Evolutionary conservation across 2,329 filamentous ascomycete species (phyloP), one percentile per base, ranked within the genome.

Genomic region (Colletotrichum sp.): DNA sequence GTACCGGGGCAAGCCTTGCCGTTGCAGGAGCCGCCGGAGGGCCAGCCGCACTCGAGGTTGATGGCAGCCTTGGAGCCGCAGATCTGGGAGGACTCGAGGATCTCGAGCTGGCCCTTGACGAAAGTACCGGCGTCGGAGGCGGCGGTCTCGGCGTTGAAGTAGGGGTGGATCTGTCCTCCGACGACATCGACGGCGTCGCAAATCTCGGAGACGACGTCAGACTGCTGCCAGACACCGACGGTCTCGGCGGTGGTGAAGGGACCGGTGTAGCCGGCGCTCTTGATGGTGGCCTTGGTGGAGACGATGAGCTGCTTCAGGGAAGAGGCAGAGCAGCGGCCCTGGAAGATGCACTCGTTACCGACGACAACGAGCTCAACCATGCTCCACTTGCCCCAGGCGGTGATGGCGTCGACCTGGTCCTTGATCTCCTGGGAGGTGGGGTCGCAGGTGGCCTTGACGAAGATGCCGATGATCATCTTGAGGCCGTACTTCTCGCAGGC

Each of bases 41-140:
- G 96, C 96, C 96, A 99, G 81, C 96, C 96, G 73, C 94, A 94
- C 92, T 99, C 96, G 80, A 98, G 90, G 87, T 96, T 95, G 88
- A 95, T 92, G 79, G 93, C 93, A 48, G 91, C 87, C 88, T 94
- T 94, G 83, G 90, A 90, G 55, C 88, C 84, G 91, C 96, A 99
- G 80, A 95, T 87, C 74, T 24, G 80, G 64, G 34, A 38, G 61
- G 85, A 83, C 83, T 92, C 87, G 78, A 98, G 92, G 78, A 94
- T 88, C 63, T 92, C 87, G 78, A 98, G 91, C 90, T 98, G 93
- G 80, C 88, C 83, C 79, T 89, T 86, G 80, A 96, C 94, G 84
- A 98, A 98, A 68, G 87, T 84, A 83, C 96, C 96, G 71, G 96
- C 96, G 67, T 90, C 82, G 6, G 86, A 81, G 76, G 96, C 91